phyloP scores from a whole-genome alignment of 441 rosid species.

The Croton laevigatus region DNA sequence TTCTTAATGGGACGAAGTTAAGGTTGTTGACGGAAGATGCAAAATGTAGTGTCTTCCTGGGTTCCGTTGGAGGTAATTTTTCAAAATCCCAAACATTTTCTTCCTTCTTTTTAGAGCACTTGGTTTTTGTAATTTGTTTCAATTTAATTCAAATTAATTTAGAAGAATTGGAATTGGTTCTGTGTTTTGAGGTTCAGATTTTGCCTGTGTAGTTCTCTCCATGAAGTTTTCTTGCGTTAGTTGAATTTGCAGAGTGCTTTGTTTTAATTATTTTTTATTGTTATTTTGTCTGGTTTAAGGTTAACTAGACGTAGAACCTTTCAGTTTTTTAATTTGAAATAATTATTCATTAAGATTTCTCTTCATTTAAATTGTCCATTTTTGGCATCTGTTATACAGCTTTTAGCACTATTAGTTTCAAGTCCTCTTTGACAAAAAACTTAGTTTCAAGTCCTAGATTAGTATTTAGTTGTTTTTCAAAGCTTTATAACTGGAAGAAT shows the following conservation, averaged over 20 bases:
- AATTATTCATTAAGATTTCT: background rate
- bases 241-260: background rate
- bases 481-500: background rate
- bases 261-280: background rate
- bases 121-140: background rate
- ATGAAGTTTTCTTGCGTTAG: background rate
- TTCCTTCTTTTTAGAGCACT: background rate
- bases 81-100: background rate
- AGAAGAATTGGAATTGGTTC: background rate
- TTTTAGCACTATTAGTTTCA: background rate
- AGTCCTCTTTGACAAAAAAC: too few relatives aligned
- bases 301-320: background rate
- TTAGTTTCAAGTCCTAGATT: background rate
- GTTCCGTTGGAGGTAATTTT: constrained; percentile 56
- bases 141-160: background rate
- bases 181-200: background rate
- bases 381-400: background rate
- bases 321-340: background rate
- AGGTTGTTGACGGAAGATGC: constrained; percentile 45
- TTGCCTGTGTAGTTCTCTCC: background rate
- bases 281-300: background rate
- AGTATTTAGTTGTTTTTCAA: background rate
- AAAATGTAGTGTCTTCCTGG: constrained; percentile 63
- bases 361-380: background rate
- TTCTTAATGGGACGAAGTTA: constrained; percentile 58